Evolutionary conservation across 2,329 filamentous ascomycete species (phyloP), one percentile per base, ranked within the genome.

Genomic region (Fusarium duplospermum): DNA sequence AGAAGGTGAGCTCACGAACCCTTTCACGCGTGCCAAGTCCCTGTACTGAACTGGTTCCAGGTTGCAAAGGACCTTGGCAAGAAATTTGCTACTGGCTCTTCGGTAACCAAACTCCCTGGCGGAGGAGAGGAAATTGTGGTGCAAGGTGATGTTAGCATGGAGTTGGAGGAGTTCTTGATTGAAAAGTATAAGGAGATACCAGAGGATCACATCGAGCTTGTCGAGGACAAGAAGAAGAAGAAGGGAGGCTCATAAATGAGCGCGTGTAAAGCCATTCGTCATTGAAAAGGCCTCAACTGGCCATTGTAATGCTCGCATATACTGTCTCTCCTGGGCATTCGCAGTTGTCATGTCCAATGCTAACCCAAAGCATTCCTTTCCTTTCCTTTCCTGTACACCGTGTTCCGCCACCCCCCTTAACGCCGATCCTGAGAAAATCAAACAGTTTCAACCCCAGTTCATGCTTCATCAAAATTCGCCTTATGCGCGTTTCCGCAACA

Each of bases 61-160:
- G 88, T 97, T 9, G 92, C 95, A 67, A 98, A 98, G 87, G 96
- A 98, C 80, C 92, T 98, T 77, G 96, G 96, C 72, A 99, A 98
- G 90, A 98, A 98, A 85, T 98, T 99, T 81, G 96, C 96, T 33
- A 98, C 96, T 11, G 96, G 96, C 1, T 93, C 92, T 18, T 95
- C 93, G 52, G 96, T 99, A 52, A 98, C 96, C 10, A 98, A 98
- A 86, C 90, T 93, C 2, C 89, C 94, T 0, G 92, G 91, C 64
- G 94, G 94, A 24, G 93, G 93, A 20, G 96, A 99, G 84, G 96
- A 98, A 85, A 98, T 99, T 81, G 97, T 97, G 6, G 94, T 99
- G 22, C 96, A 99, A 85, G 96, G 96, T 36, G 96, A 99, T 85
- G 92, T 99, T 72, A 97, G 95, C 82, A 94, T 96, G 79, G 96